Percentiles rank a stretch among this genome's conserved stretches.
Evolutionary conservation across 306 rosid genomes (phyloP).

Genomic region (Malus sylvestris): DNA sequence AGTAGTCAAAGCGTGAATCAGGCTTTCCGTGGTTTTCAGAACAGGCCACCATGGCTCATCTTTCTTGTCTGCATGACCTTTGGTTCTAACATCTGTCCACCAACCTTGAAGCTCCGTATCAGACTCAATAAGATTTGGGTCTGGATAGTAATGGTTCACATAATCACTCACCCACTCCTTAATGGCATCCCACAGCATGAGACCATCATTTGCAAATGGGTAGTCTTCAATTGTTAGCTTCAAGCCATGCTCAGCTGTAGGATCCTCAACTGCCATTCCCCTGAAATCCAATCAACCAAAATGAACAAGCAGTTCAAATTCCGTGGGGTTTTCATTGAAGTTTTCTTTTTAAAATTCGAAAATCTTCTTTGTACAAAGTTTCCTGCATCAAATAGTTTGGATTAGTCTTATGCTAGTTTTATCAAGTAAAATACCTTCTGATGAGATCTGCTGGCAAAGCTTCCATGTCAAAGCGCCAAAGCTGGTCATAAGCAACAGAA

Average conservation of each 20-base stretch:
- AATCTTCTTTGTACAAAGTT: neutral
- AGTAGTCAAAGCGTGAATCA: constrained; percentile 16
- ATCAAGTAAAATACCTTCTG: constrained; percentile 13
- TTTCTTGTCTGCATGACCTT: constrained; percentile 35
- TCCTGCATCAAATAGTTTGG: neutral
- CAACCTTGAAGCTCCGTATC: constrained; percentile 38
- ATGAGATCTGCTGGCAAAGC: constrained; percentile 39
- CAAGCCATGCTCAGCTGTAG: constrained; percentile 27
- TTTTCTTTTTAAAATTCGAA: neutral
- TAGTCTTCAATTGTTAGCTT: constrained; percentile 35
- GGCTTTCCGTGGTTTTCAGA: constrained; percentile 14
- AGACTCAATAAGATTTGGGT: constrained; percentile 9
- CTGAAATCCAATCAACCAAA: neutral
- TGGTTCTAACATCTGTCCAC: constrained; percentile 38
- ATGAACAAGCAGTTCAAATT: neutral
- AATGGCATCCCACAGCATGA: constrained; percentile 25
- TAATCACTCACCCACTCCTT: constrained; percentile 31
- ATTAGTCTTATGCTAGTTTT: neutral
- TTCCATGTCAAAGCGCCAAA: constrained; percentile 34
- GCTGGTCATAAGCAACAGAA: constrained; percentile 27
- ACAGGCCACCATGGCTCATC: constrained; percentile 43
- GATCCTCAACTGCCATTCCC: constrained; percentile 39
- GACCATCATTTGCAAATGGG: constrained; percentile 40
- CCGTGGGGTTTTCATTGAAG: too few relatives aligned
- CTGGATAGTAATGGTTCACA: constrained; percentile 27